Base-by-base conservation (phyloP, 768 basidiomycete genomes). In the Boletales sp. region DNA sequence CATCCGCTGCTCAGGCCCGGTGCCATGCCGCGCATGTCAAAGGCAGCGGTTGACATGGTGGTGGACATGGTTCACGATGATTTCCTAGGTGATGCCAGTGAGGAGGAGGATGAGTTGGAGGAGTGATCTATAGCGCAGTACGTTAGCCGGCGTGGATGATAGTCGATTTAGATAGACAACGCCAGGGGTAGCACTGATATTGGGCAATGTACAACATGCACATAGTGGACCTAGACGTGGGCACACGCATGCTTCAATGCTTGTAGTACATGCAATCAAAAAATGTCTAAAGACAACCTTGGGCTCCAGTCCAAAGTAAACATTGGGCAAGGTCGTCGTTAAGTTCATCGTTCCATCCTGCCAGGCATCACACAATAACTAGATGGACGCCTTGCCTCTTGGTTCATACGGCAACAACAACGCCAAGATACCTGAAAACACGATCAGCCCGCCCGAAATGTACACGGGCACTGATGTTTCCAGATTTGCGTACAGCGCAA, bases 391-490 rank as follows among this genome's bases (percentile, higher is more conserved):
- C 58, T 79, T 84, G n/a, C 87, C 88, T 57, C 82, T 70, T 0
- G 87, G 82, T 64, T 90, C 87, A 54, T 82, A 89, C 0, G 87
- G 89, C 17, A 91, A 67, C 1, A 86, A 58, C 31, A 88, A 61
- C 2, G 84, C 77, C 43, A 89, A 56, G 8, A 71, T 62, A 2
- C 86, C 87, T 7, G 83, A 78, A 46, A 74, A 68, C 19, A 90
- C 71, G 52, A 87, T 74, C 49, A 90, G 57, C 5, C 75, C 81
- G 1, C 83, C 87, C 9, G 84, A 75, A 38, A 87, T 80, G 60
- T 86, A 90, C 28, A 90, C 84, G 0, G 88, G 88, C 0, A 81
- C 82, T 1, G 82, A 74, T 0, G 84, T 85, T 30, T 70, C 63
- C 19, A 88, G 63, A 60, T 87, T 75, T 7, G 84, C 83, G 49